Conservation (phyloP, 352 stramenopile species). For the Albugo laibachii region DNA sequence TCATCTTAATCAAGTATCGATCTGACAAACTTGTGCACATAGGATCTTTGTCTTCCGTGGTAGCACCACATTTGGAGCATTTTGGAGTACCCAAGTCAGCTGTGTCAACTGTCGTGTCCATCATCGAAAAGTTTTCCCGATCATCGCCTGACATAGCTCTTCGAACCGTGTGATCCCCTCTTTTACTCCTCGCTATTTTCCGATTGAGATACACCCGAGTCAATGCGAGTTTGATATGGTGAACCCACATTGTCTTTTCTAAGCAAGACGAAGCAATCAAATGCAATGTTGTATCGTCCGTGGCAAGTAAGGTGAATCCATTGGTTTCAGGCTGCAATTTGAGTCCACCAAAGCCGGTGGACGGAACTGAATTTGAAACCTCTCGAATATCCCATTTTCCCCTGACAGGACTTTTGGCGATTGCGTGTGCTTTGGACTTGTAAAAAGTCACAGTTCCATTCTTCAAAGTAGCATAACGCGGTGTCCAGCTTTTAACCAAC, state of each 20-base stretch:
- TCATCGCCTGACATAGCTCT: slow-evolving; percentile 11
- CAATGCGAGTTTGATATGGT: slow-evolving; percentile 4
- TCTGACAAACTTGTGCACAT: not conserved
- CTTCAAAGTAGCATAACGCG: slow-evolving; percentile 71
- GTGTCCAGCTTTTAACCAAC: slow-evolving; percentile 79
- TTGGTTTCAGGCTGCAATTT: slow-evolving; percentile 57
- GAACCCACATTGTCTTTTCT: slow-evolving; percentile 66
- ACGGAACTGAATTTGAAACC: slow-evolving; percentile 56
- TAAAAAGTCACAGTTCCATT: slow-evolving; percentile 66
- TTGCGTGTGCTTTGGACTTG: slow-evolving; percentile 73
- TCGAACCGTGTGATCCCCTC: too few species aligned
- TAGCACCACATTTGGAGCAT: too few species aligned
- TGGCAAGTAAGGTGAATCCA: slow-evolving; percentile 69
- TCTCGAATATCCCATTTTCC: slow-evolving; percentile 69
- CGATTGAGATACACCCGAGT: too few species aligned
- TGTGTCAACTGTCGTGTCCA: slow-evolving; percentile 10
- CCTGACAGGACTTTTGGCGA: slow-evolving; percentile 59
- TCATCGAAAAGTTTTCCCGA: slow-evolving; percentile 34
- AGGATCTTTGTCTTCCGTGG: too few species aligned
- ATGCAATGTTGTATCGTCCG: slow-evolving; percentile 69
- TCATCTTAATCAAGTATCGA: not conserved
- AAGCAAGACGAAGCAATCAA: slow-evolving; percentile 53
- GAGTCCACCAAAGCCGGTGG: slow-evolving; percentile 56
- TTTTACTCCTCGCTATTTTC: too few species aligned
- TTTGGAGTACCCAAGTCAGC: not conserved